These are phyloP conservation scores for Retiboletus flavoniger DNA, from an alignment of 1,284 basidiomycete genomes.

Conservation along the genomic window DNA sequence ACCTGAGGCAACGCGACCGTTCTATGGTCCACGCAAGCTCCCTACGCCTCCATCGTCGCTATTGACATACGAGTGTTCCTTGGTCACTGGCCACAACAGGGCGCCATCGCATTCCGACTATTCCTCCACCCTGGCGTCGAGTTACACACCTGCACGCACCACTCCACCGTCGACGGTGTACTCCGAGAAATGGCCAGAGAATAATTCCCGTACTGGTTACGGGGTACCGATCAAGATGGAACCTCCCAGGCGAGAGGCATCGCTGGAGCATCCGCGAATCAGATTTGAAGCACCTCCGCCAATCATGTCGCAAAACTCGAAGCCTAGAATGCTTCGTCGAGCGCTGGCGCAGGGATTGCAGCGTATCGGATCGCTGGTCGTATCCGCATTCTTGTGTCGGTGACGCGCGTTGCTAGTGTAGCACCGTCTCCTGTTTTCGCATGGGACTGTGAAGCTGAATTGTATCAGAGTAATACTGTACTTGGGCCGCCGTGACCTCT, in stretches of 20 bases:
- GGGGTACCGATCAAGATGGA: conserved; percentile 28
- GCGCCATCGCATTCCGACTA: conserved; percentile 28
- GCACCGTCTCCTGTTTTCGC: conserved; percentile 8
- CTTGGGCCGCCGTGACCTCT: conserved; percentile 9
- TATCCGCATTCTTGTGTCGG: conserved; percentile 35
- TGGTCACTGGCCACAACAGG: conserved; percentile 17
- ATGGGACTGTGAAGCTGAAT: conserved; percentile 30
- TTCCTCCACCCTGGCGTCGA: conserved; percentile 30
- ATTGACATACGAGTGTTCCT: conserved; percentile 26
- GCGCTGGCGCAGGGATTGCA: conserved; percentile 27
- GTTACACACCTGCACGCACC: conserved; percentile 34
- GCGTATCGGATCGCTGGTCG: conserved; percentile 31
- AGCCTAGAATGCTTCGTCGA: conserved; percentile 25
- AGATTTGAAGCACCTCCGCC: conserved; percentile 24
- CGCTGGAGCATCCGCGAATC: conserved; percentile 24
- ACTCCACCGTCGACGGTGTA: conserved; percentile 35
- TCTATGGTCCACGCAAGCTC: conserved; percentile 32
- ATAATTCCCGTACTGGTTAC: conserved; percentile 24
- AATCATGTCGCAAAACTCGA: conserved; percentile 26
- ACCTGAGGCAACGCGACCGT: conserved; percentile 26
- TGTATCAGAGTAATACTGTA: conserved; percentile 28
- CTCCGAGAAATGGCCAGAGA: conserved; percentile 34
- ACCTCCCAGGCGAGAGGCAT: conserved; percentile 23
- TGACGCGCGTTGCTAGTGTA: conserved; percentile 20
- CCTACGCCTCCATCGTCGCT: conserved; percentile 34